Percentiles rank a stretch among this genome's conserved stretches.
Conservation (phyloP, 305 asterid species). For the Petunia hybrid region DNA sequence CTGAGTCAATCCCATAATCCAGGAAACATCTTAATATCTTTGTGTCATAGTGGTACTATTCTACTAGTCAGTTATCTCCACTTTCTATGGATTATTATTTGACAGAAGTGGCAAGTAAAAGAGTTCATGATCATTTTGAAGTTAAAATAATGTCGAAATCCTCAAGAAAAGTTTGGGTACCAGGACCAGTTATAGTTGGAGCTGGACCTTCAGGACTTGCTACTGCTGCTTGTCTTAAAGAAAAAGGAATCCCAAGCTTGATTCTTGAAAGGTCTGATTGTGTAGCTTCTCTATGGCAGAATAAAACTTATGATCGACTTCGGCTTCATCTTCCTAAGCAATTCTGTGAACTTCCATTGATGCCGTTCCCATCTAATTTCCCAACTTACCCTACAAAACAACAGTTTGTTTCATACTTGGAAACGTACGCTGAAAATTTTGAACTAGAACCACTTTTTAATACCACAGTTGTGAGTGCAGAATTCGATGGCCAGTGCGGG, state of each 20-base stretch:
- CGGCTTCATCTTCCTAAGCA: slow-evolving; percentile 49
- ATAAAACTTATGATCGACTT: slow-evolving; percentile 47
- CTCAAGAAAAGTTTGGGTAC: slow-evolving; percentile 21
- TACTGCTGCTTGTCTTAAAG: slow-evolving; percentile 48
- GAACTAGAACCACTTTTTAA: slow-evolving; percentile 38
- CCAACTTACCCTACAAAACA: slow-evolving; percentile 45
- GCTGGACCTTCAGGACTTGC: slow-evolving; percentile 54
- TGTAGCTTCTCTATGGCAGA: slow-evolving; percentile 53
- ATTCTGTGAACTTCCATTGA: slow-evolving; percentile 45
- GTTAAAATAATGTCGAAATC: not conserved
- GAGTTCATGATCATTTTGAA: slow-evolving; percentile 30
- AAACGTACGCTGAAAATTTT: slow-evolving; percentile 39
- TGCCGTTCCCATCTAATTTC: slow-evolving; percentile 40
- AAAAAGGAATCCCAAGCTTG: slow-evolving; percentile 42
- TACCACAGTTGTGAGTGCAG: slow-evolving; percentile 41
- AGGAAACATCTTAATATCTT: too few relatives aligned
- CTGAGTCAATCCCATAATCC: too few relatives aligned
- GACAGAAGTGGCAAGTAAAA: slow-evolving; percentile 31
- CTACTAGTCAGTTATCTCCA: too few relatives aligned
- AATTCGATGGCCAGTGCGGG: slow-evolving; percentile 34
- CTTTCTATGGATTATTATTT: slow-evolving; percentile 19
- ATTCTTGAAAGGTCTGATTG: slow-evolving; percentile 46
- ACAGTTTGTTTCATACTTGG: slow-evolving; percentile 45
- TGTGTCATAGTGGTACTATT: too few relatives aligned
- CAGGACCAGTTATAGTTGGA: slow-evolving; percentile 37